Percentiles rank a stretch among this genome's conserved stretches.
phyloP scores from a whole-genome alignment of 208 protist species.

The Strigomonas culicis region DNA sequence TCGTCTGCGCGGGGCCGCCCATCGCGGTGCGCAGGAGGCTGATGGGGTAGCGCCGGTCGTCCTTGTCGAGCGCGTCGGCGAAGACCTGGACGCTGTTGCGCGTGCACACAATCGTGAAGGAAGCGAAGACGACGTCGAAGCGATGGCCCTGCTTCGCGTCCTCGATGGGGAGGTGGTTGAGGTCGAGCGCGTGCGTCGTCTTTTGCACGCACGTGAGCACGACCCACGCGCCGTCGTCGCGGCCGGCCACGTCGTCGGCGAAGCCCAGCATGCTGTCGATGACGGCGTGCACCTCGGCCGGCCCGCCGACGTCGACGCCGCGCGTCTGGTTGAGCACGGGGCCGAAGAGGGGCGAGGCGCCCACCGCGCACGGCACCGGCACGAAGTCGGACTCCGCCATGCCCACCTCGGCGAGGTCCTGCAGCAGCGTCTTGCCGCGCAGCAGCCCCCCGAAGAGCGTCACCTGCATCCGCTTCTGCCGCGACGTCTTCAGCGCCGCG shows the following conservation, averaged over 20 bases:
- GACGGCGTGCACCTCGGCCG: constrained; percentile 16
- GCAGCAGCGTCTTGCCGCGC: constrained; percentile 16
- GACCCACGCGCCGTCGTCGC: constrained; percentile 17
- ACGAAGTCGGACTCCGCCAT: constrained; percentile 7
- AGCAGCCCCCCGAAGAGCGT: constrained; percentile 26
- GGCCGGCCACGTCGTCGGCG: constrained; percentile 18
- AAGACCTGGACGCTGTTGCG: constrained; percentile 24
- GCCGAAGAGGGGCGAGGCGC: constrained; percentile 33
- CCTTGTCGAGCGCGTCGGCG: constrained; percentile 15
- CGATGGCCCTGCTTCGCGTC: constrained; percentile 13
- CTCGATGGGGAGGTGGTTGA: background rate
- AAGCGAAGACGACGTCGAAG: constrained; percentile 35
- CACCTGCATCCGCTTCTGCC: constrained; percentile 15
- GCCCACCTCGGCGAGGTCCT: constrained; percentile 23
- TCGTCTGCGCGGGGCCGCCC: constrained; percentile 23
- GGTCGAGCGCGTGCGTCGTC: constrained; percentile 9
- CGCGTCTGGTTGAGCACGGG: constrained; percentile 27
- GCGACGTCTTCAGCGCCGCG: no score
- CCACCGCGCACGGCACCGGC: constrained; percentile 17
- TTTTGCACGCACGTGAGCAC: constrained; percentile 36
- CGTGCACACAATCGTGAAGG: constrained; percentile 32
- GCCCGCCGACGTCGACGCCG: constrained; percentile 18
- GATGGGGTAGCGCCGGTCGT: constrained; percentile 23
- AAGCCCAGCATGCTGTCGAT: constrained; percentile 24
- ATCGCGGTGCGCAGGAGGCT: constrained; percentile 29